Conservation (phyloP, 352 stramenopile species). For the Pythium sukuiense region DNA sequence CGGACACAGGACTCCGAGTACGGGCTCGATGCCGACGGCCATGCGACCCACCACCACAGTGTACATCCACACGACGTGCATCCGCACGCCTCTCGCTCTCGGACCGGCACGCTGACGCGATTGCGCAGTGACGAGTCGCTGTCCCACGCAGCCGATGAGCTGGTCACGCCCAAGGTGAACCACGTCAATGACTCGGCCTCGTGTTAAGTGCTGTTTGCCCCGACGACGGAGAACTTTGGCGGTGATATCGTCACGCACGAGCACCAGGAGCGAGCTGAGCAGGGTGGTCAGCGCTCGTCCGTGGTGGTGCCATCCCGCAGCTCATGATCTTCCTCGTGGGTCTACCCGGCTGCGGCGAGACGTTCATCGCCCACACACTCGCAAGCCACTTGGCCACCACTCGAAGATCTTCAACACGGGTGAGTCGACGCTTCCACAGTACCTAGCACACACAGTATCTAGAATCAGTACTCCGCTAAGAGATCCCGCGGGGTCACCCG, state of each 20-base stretch:
- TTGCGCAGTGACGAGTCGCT: conserved; percentile 78
- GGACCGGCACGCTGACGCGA: conserved; percentile 58
- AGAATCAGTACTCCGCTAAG: too few species aligned
- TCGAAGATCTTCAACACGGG: conserved; percentile 83
- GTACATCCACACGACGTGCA: conserved; percentile 17
- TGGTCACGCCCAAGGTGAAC: conserved; percentile 58
- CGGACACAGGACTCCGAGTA: conserved; percentile 70
- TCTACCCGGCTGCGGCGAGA: conserved; percentile 75
- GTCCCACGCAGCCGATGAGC: conserved; percentile 21
- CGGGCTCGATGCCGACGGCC: conserved; percentile 49
- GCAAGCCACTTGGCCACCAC: conserved; percentile 76
- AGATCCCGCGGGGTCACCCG: too few species aligned
- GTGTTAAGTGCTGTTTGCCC: conserved; percentile 70
- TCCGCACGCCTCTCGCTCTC: conserved; percentile 30
- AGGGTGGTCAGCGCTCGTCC: conserved; percentile 71
- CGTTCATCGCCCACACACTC: conserved; percentile 82
- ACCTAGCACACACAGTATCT: too few species aligned
- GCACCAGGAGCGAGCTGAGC: conserved; percentile 65
- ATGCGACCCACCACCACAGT: conserved; percentile 27
- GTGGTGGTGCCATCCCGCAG: conserved; percentile 47
- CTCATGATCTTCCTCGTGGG: conserved; percentile 84
- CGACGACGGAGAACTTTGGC: conserved; percentile 85
- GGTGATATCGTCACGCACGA: conserved; percentile 81
- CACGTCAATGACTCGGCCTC: conserved; percentile 67
- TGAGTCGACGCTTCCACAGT: too few species aligned